Conservation (phyloP, 306 rosid genomes). For the Corylus heterophylla region DNA sequence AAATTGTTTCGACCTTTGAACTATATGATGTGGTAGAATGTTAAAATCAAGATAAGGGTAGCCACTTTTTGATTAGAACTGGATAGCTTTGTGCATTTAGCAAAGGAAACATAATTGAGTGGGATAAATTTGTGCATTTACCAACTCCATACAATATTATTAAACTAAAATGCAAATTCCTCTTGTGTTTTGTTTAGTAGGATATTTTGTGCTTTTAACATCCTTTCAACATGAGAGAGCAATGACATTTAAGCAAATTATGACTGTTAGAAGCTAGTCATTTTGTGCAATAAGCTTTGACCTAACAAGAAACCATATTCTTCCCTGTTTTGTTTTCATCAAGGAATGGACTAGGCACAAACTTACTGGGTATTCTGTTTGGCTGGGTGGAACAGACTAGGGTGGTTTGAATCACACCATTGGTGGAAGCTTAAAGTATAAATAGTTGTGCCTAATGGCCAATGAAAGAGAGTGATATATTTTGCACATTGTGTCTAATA, state of each 20-base stretch:
- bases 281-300: not conserved
- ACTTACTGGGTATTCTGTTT: not conserved
- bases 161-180: not conserved
- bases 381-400: not conserved
- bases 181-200: not conserved
- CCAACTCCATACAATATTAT: not conserved
- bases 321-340: not conserved
- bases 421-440: not conserved
- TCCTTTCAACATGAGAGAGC: too few relatives aligned
- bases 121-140: not conserved
- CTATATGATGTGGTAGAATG: not conserved
- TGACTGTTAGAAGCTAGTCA: not conserved
- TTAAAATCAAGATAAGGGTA: not conserved
- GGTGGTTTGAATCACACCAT: not conserved
- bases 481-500: not conserved
- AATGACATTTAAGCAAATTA: not conserved
- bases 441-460: not conserved
- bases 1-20: constrained; percentile 21
- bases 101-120: not conserved
- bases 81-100: not conserved
- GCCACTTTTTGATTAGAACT: not conserved
- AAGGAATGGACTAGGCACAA: not conserved
- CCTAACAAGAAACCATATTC: not conserved
- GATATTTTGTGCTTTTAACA: not conserved
- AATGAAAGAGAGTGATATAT: not conserved